phyloP scores from a whole-genome alignment of 257 asterid species.

The Capsicum rhomboideum region DNA sequence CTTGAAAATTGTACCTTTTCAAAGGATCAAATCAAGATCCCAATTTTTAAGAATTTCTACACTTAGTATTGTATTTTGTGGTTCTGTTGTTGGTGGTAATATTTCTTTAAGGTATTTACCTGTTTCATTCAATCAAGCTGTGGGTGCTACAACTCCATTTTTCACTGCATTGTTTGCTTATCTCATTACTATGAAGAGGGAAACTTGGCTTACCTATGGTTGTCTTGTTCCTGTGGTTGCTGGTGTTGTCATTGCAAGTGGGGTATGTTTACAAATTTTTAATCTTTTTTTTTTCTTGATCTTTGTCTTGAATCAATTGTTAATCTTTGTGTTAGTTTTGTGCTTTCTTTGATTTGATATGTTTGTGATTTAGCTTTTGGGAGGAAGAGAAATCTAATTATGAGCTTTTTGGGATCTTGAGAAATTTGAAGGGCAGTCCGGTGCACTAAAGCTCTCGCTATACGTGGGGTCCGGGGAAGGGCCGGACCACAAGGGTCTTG shows the following conservation, averaged over 20 bases:
- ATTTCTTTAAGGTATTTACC: constrained; percentile 70
- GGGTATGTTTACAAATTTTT: constrained; percentile 40
- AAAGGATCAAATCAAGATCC: constrained; percentile 77
- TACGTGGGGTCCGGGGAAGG: too few species aligned
- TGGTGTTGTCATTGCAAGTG: constrained; percentile 93
- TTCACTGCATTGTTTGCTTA: constrained; percentile 93
- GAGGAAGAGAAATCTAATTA: not conserved
- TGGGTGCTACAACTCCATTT: constrained; percentile 95
- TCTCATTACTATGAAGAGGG: constrained; percentile 64
- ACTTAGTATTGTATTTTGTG: constrained; percentile 78
- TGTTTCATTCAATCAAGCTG: constrained; percentile 92
- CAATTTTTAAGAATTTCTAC: constrained; percentile 70
- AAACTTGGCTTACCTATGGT: constrained; percentile 73
- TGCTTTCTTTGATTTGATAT: not conserved
- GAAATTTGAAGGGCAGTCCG: too few species aligned
- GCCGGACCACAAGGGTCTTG: too few species aligned
- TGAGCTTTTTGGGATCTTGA: not conserved
- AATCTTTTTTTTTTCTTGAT: not conserved
- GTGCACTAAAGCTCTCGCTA: too few species aligned
- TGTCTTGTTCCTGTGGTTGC: constrained; percentile 87
- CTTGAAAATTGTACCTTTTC: constrained; percentile 67
- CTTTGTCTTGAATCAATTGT: not conserved
- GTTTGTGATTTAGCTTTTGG: not conserved
- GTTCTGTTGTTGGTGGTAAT: constrained; percentile 93
- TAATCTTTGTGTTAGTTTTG: not conserved